Evolutionary conservation across 2,329 filamentous ascomycete genomes (phyloP), one percentile per base, ranked within the genome.

Genomic region (Eutypella sp.): DNA sequence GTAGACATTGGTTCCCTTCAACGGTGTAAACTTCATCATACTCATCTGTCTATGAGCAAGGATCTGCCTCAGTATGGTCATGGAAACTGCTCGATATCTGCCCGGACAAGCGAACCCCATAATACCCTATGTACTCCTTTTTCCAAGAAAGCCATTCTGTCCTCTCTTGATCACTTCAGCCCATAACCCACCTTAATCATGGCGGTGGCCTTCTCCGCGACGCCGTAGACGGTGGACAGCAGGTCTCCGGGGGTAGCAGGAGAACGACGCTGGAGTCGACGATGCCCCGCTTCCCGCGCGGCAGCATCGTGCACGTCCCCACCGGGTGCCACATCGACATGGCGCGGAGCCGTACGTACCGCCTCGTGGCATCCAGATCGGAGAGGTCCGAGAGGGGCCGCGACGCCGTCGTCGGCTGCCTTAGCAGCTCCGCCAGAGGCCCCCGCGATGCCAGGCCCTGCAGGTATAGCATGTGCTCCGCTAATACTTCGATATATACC

Each of bases 221-320:
- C 38, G 7, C 57, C 58, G 40, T 62, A 62, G 4, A 62, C 51
- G 0, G 61, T 58, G n/a, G 59, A 55, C 42, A 60, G 59, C n/a
- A 63, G 49, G 45, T 67, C 59, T 2, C 62, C 62, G 57, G 57
- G 2, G 62, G 59, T 19, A 66, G 52, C 18, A 67, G 41, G 1
- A 65, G 65, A 19, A 67, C 57, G 13, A 66, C 51, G 37, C 62
- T 67, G 3, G 61, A 59, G 51, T 63, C 60, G 2, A 69, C 64
- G 18, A 69, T 66, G 10, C 66, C 65, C 3, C 64, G 63, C 31
- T 59, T 51, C 13, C 58, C 54, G 33, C 50, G 47, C 1, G 61
- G 62, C 47, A 67, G 53, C 65, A 67, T 66, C 1, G 61, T 56
- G 27, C 62, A 62, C 5, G 59, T 63, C 2, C 55, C 58, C 15